Evolutionary conservation across 2,329 filamentous ascomycete species (phyloP).

Genomic region (Phyllosticta ampelicida): DNA sequence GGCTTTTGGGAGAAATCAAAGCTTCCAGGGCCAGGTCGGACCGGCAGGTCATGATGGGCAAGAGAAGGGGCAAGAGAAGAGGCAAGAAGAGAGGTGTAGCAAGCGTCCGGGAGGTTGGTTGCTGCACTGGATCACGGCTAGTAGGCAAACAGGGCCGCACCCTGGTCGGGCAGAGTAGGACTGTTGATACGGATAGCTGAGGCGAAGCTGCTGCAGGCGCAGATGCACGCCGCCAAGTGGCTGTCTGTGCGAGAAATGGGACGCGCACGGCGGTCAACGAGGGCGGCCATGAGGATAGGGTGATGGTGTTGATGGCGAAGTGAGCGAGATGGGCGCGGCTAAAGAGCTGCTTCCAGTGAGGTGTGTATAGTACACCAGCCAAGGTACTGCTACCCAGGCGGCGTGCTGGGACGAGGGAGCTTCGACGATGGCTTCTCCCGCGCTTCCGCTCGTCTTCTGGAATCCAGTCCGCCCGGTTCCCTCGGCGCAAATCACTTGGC

Average conservation of each 20-base stretch:
- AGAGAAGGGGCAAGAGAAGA: not conserved
- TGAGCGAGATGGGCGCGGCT: not conserved
- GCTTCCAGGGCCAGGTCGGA: not conserved
- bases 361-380: too few relatives aligned
- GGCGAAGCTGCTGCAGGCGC: not conserved
- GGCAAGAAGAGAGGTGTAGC: not conserved
- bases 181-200: not conserved
- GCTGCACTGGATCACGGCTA: not conserved
- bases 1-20: constrained; percentile 4
- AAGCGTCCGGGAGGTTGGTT: not conserved
- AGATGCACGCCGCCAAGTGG: not conserved
- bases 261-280: not conserved
- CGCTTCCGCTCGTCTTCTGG: not conserved
- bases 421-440: not conserved
- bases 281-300: not conserved
- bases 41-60: not conserved
- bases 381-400: not conserved
- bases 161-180: not conserved
- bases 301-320: not conserved
- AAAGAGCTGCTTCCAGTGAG: not conserved
- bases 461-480: not conserved
- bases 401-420: not conserved
- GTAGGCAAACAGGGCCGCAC: not conserved
- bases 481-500: not conserved
- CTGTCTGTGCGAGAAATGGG: not conserved